Percentiles rank a stretch among this genome's conserved stretches.
phyloP scores from a whole-genome alignment of 352 stramenopile species.

The Aphanomyces astaci region DNA sequence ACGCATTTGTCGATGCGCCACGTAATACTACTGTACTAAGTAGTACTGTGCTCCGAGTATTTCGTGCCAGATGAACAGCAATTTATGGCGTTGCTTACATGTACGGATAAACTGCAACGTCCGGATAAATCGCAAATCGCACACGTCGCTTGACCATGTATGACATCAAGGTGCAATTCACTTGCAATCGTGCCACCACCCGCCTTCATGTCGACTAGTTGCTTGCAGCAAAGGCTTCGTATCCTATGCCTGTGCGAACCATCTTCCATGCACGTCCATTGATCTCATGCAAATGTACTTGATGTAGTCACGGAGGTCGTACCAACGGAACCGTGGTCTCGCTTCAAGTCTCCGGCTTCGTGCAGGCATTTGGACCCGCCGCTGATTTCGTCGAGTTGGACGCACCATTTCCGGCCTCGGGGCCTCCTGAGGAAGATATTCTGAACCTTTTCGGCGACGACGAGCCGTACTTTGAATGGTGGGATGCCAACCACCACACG shows the following conservation, averaged over 20 bases:
- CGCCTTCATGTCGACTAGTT: background rate
- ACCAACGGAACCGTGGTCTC: background rate
- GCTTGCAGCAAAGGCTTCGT: background rate
- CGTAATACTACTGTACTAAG: no score
- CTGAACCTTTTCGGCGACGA: conserved; percentile 45
- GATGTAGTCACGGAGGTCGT: background rate
- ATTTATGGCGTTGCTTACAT: no score
- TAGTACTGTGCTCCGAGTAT: no score
- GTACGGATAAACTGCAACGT: no score
- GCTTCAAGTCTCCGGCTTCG: conserved; percentile 2
- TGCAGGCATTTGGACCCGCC: background rate
- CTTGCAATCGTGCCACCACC: no score
- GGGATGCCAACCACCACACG: conserved; percentile 22
- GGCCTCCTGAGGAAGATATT: conserved; percentile 48
- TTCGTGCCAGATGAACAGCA: no score
- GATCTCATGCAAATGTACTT: background rate
- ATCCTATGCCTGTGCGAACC: conserved; percentile 2
- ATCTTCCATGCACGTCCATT: background rate
- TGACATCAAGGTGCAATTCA: no score
- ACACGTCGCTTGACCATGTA: no score
- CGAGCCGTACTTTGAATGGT: conserved; percentile 74
- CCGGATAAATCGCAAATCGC: no score
- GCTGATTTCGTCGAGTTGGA: conserved; percentile 1
- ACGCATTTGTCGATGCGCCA: no score
- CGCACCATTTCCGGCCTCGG: conserved; percentile 38